These are phyloP conservation scores for Russula earlei DNA, from an alignment of 768 basidiomycete species.

Conservation along the genomic window DNA sequence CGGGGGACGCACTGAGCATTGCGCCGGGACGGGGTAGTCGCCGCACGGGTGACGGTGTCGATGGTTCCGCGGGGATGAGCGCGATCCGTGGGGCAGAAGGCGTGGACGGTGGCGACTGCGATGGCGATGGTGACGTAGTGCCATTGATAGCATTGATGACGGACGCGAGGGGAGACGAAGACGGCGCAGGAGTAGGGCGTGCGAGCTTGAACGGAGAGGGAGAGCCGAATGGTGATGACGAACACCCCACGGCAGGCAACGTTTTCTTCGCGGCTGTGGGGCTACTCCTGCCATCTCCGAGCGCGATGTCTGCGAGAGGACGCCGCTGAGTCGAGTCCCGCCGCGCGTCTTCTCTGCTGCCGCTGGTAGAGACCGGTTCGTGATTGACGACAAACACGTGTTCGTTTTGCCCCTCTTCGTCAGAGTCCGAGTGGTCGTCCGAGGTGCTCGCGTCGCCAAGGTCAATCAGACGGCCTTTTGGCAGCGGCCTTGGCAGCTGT, in stretches of 20 bases:
- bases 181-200: slow-evolving; percentile 26
- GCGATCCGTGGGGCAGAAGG: slow-evolving; percentile 11
- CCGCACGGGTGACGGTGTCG: slow-evolving; percentile 12
- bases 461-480: slow-evolving; percentile 13
- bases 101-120: neutral
- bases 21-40: neutral
- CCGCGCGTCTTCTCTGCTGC: neutral
- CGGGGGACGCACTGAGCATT: neutral
- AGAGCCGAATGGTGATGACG: neutral
- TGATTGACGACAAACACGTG: neutral
- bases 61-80: slow-evolving; percentile 6
- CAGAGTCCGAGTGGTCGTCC: neutral
- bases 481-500: neutral
- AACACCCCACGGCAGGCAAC: neutral
- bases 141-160: slow-evolving; percentile 20
- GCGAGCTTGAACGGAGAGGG: slow-evolving; percentile 13
- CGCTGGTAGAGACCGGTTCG: neutral
- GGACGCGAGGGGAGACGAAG: slow-evolving; percentile 20
- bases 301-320: slow-evolving; percentile 17
- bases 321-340: slow-evolving; percentile 8
- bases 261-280: neutral
- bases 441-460: slow-evolving; percentile 1
- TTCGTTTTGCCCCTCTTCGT: neutral
- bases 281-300: slow-evolving; percentile 8
- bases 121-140: neutral